These are phyloP conservation scores for Suhomyces bribrorum DNA, from an alignment of 1,139 yeast genomes.

Conservation along the genomic window DNA sequence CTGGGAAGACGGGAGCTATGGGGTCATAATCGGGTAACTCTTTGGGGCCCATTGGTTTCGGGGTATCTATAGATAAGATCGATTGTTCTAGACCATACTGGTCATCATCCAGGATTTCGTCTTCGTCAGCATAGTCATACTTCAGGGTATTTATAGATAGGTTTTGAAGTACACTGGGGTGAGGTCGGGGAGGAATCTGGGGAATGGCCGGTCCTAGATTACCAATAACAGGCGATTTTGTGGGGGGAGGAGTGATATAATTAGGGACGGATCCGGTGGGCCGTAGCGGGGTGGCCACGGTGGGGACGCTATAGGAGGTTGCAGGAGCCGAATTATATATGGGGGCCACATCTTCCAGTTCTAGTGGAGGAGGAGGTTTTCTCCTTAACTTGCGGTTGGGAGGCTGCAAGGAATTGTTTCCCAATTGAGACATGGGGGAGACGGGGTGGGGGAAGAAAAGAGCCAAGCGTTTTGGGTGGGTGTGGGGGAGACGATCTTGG, in stretches of 20 bases:
- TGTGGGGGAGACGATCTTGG: too few species aligned
- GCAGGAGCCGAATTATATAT: too few species aligned
- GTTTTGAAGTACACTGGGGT: background rate
- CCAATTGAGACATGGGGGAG: background rate
- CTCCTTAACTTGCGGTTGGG: conserved; percentile 21
- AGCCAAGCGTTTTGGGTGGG: too few species aligned
- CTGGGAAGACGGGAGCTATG: background rate
- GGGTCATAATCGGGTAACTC: conserved; percentile 37
- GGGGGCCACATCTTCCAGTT: too few species aligned
- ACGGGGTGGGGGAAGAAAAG: background rate
- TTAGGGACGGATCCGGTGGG: background rate
- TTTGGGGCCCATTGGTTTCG: conserved; percentile 47
- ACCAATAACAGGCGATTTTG: background rate
- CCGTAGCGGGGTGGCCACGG: too few species aligned
- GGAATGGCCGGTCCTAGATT: conserved; percentile 2
- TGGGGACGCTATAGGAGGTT: too few species aligned
- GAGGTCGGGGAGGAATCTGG: conserved; percentile 7
- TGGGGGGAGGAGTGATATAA: background rate
- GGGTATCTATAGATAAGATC: conserved; percentile 25
- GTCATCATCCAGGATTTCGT: conserved; percentile 8
- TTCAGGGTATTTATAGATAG: conserved; percentile 1
- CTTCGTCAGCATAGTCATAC: conserved; percentile 1
- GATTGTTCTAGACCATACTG: conserved; percentile 10
- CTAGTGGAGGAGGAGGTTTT: conserved; percentile 32
- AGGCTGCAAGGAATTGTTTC: background rate